Percentiles rank a stretch among this genome's conserved stretches.
phyloP scores from a whole-genome alignment of 768 basidiomycete genomes.

The Lactarius evosmus region DNA sequence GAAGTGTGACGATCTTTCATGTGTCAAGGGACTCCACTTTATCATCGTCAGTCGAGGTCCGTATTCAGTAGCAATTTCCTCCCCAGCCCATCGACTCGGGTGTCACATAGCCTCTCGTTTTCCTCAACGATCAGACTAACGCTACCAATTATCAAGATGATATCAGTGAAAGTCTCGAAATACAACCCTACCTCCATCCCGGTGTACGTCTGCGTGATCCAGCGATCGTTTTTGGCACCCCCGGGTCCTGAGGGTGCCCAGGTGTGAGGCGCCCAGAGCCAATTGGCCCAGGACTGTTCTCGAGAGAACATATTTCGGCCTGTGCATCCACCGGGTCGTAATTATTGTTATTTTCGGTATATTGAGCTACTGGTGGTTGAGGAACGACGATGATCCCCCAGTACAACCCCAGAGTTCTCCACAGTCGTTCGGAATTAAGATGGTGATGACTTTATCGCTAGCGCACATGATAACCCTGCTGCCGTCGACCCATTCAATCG shows the following conservation, averaged over 20 bases:
- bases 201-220: slow-evolving; percentile 44
- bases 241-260: slow-evolving; percentile 38
- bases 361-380: slow-evolving; percentile 38
- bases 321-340: slow-evolving; percentile 28
- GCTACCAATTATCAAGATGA: slow-evolving; percentile 14
- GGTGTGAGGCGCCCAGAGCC: slow-evolving; percentile 35
- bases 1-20: slow-evolving; percentile 42
- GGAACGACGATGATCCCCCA: slow-evolving; percentile 47
- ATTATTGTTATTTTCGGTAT: slow-evolving; percentile 28
- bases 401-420: slow-evolving; percentile 40
- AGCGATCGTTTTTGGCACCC: slow-evolving; percentile 37
- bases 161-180: slow-evolving; percentile 40
- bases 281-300: not conserved
- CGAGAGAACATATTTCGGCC: not conserved
- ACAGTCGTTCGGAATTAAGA: not conserved
- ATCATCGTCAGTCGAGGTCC: slow-evolving; percentile 33
- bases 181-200: slow-evolving; percentile 40
- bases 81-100: slow-evolving; percentile 40
- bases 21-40: slow-evolving; percentile 30
- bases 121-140: slow-evolving; percentile 48
- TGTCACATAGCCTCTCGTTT: slow-evolving; percentile 49
- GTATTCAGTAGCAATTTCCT: slow-evolving; percentile 44
- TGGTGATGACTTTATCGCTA: not conserved
- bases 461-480: not conserved
- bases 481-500: not conserved